phyloP scores from a whole-genome alignment of 495 filamentous ascomycete species.

The Penicillium desertorum region DNA sequence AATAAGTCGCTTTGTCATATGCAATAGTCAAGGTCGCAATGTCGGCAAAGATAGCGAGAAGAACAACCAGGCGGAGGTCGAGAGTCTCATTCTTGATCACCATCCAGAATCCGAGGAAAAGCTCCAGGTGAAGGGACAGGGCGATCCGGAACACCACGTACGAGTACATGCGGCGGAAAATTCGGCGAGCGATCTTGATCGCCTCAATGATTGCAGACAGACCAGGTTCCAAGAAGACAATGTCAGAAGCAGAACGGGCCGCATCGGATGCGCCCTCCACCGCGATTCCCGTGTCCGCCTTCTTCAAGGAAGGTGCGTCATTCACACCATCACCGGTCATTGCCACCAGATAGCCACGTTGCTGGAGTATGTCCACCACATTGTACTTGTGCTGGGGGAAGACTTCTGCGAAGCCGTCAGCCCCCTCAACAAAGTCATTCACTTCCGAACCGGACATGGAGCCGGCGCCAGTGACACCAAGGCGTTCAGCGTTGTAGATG shows the following conservation, averaged over 20 bases:
- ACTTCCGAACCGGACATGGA: slow-evolving; percentile 90
- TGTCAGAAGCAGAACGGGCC: slow-evolving; percentile 88
- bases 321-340: slow-evolving; percentile 99
- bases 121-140: slow-evolving; percentile 82
- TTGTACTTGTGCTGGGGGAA: slow-evolving; percentile 98
- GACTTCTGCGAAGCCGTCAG: slow-evolving; percentile 92
- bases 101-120: slow-evolving; percentile 90
- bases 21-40: slow-evolving; percentile 91
- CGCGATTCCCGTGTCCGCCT: slow-evolving; percentile 84
- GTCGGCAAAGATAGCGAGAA: slow-evolving; percentile 93
- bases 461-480: slow-evolving; percentile 80
- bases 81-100: slow-evolving; percentile 78
- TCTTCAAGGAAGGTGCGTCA: slow-evolving; percentile 93
- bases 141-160: slow-evolving; percentile 97
- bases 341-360: slow-evolving; percentile 91
- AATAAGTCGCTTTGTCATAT: slow-evolving; percentile 90
- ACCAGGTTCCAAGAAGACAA: slow-evolving; percentile 88
- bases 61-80: slow-evolving; percentile 83
- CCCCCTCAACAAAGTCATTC: slow-evolving; percentile 91
- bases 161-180: slow-evolving; percentile 96
- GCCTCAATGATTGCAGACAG: slow-evolving; percentile 91
- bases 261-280: slow-evolving; percentile 93
- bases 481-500: slow-evolving; percentile 87
- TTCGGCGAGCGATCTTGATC: slow-evolving; percentile 90
- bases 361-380: slow-evolving; percentile 92